Conservation (phyloP, 192 early-diverging fungal genomes). For the Phlyctochytrium arcticum region DNA sequence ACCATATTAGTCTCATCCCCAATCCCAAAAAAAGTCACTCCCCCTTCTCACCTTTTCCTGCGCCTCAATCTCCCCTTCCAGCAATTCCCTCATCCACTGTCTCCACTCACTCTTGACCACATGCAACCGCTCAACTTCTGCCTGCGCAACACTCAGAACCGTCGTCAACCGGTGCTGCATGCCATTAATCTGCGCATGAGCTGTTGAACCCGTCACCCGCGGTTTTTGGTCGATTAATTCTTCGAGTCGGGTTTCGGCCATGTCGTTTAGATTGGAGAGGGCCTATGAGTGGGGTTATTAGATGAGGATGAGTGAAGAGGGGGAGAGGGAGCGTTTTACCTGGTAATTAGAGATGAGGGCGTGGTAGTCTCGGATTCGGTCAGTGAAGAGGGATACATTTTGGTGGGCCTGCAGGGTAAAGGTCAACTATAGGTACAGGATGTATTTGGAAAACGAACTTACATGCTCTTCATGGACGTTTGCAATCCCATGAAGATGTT, state of each 20-base stretch:
- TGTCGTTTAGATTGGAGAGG: slow-evolving; percentile 15
- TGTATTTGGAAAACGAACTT: no score
- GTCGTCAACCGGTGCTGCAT: slow-evolving; percentile 12
- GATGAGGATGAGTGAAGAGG: not conserved
- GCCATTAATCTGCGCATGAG: not conserved
- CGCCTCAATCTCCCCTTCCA: slow-evolving; percentile 12
- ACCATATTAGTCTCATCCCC: no score
- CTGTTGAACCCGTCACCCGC: not conserved
- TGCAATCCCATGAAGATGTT: slow-evolving; percentile 20
- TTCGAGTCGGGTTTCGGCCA: slow-evolving; percentile 14
- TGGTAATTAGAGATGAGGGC: not conserved
- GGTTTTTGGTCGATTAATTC: slow-evolving; percentile 5
- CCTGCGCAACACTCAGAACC: slow-evolving; percentile 1
- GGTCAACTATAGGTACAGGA: no score
- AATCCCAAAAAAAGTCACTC: no score
- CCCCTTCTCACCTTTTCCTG: slow-evolving; percentile 21
- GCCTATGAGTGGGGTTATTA: not conserved
- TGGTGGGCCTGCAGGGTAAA: not conserved
- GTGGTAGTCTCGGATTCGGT: slow-evolving; percentile 12
- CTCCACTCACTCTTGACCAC: slow-evolving; percentile 11
- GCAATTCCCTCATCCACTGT: not conserved
- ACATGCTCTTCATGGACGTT: slow-evolving; percentile 12
- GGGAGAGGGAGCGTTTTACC: not conserved
- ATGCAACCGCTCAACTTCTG: slow-evolving; percentile 24
- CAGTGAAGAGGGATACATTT: slow-evolving; percentile 14